These are phyloP conservation scores for Yamadazyma siamensis DNA, from an alignment of 1,139 yeast genomes.

Conservation along the genomic window DNA sequence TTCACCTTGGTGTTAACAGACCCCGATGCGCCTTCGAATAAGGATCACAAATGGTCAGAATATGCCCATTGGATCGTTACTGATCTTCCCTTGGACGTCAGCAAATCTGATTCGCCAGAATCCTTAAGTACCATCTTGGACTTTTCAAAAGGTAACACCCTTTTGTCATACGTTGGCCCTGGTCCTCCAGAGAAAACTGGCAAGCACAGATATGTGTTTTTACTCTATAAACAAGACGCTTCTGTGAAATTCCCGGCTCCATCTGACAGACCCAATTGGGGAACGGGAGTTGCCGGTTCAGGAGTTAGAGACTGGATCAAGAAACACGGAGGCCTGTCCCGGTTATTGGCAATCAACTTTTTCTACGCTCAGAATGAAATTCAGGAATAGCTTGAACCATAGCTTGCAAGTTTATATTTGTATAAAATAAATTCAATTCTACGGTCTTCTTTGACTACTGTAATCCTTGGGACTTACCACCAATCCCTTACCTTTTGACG, in stretches of 20 bases:
- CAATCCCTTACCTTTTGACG: conserved; percentile 87
- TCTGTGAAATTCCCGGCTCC: conserved; percentile 36
- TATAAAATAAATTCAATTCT: conserved; percentile 1
- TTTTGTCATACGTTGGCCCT: conserved; percentile 64
- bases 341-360: conserved; percentile 74
- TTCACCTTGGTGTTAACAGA: conserved; percentile 81
- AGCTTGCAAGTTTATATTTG: no score
- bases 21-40: conserved; percentile 88
- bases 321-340: conserved; percentile 52
- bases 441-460: conserved; percentile 23
- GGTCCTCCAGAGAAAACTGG: conserved; percentile 85
- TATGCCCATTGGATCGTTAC: conserved; percentile 73
- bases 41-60: conserved; percentile 86
- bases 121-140: conserved; percentile 36
- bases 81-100: conserved; percentile 50
- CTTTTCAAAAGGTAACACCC: conserved; percentile 33
- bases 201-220: conserved; percentile 74
- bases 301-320: conserved; percentile 78
- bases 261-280: conserved; percentile 76
- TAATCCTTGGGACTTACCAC: conserved; percentile 80
- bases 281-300: conserved; percentile 69
- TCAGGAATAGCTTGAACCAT: conserved; percentile 21
- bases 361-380: conserved; percentile 68
- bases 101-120: conserved; percentile 22
- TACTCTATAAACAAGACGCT: conserved; percentile 65